A percentile compares a stretch with the other conserved stretches of the same genome.
Evolutionary conservation across 257 asterid genomes (phyloP).

Genomic region (Capsicum baccatum): DNA sequence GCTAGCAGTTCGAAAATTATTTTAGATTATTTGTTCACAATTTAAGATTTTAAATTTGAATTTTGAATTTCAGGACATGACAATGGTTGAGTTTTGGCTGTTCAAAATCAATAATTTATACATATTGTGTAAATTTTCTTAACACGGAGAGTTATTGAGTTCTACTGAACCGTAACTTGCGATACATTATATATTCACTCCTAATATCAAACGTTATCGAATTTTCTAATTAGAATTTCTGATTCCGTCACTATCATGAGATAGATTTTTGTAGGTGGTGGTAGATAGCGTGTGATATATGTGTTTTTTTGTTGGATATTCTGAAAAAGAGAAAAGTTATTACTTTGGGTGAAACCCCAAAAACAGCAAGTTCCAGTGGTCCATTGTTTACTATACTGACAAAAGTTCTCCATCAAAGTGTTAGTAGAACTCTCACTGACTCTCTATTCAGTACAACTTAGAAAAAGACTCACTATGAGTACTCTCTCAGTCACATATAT

Average conservation of each 20-base stretch:
- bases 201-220: not conserved
- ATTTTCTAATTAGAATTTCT: not conserved
- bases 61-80: not conserved
- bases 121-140: not conserved
- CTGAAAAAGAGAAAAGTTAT: conserved; percentile 66
- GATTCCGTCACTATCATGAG: not conserved
- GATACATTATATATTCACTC: not conserved
- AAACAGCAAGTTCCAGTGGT: conserved; percentile 95
- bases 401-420: conserved; percentile 57
- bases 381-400: conserved; percentile 77
- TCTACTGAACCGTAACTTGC: not conserved
- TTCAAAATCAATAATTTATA: not conserved
- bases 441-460: conserved; percentile 28
- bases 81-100: not conserved
- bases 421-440: conserved; percentile 34
- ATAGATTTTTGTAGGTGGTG: no score
- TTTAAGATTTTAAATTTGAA: not conserved
- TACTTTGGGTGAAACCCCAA: conserved; percentile 93
- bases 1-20: not conserved
- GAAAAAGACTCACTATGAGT: conserved; percentile 29
- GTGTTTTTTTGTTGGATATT: conserved; percentile 50
- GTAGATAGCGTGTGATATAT: no score
- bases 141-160: not conserved
- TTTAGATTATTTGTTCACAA: not conserved
- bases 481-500: not conserved